A percentile compares a stretch with the other conserved stretches of the same genome.
Evolutionary conservation across 805 yeast species (phyloP).

Genomic region (Yamadazyma ubonensis): DNA sequence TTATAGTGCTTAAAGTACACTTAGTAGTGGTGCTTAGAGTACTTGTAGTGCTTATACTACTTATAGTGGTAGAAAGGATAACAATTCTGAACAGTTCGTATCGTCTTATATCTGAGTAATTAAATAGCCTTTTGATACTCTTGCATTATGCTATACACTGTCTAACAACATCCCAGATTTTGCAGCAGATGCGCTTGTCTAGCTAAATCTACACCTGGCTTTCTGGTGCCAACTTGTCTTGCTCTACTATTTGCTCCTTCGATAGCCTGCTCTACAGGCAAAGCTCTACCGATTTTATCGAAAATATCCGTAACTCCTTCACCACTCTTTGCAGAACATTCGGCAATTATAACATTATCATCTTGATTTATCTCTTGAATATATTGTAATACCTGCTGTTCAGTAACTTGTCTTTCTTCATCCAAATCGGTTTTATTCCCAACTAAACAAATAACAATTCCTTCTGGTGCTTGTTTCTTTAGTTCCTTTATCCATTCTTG

Average conservation of each 20-base stretch:
- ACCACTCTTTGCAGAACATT: slow-evolving; percentile 46
- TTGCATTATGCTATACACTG: too few species aligned
- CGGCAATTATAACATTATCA: slow-evolving; percentile 36
- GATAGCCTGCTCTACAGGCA: slow-evolving; percentile 41
- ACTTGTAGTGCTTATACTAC: too few species aligned
- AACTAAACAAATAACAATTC: slow-evolving; percentile 76
- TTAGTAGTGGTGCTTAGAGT: too few species aligned
- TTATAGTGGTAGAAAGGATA: too few species aligned
- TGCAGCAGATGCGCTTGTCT: slow-evolving; percentile 25
- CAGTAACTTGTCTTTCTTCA: slow-evolving; percentile 44
- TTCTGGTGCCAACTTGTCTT: slow-evolving; percentile 25
- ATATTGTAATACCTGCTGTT: slow-evolving; percentile 49
- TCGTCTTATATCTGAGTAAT: too few species aligned
- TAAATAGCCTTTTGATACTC: too few species aligned
- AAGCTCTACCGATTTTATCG: slow-evolving; percentile 38
- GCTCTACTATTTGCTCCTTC: slow-evolving; percentile 23
- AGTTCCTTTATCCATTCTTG: slow-evolving; percentile 77
- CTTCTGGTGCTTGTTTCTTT: slow-evolving; percentile 74
- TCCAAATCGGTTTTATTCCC: slow-evolving; percentile 74
- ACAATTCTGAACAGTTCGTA: too few species aligned
- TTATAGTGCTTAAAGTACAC: too few species aligned
- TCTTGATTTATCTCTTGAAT: slow-evolving; percentile 38
- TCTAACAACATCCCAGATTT: slow-evolving; percentile 27
- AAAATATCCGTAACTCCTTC: slow-evolving; percentile 44
- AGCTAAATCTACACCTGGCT: slow-evolving; percentile 38